phyloP scores from a whole-genome alignment of 2,329 filamentous ascomycete species.

The Tricladium varicosporioides region DNA sequence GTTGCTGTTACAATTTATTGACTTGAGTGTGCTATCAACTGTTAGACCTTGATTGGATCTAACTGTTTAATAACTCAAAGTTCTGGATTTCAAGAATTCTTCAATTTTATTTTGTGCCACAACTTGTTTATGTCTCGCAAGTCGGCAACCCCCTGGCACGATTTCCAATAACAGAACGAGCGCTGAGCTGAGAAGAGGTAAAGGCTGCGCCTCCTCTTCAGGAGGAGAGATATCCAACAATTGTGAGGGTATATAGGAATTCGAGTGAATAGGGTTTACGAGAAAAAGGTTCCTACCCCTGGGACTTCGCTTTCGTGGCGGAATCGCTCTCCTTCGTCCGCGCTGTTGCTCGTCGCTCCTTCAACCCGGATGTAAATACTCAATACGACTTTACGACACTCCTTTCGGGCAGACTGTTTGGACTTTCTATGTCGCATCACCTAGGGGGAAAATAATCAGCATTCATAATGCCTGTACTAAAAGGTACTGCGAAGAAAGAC shows the following conservation, averaged over 20 bases:
- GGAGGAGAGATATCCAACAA: conserved; percentile 3
- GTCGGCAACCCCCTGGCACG: conserved; percentile 10
- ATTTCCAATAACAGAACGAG: conserved; percentile 4
- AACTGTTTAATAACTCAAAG: conserved; percentile 7
- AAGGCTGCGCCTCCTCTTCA: conserved; percentile 6
- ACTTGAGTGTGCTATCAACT: conserved; percentile 1
- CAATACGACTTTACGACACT: not conserved
- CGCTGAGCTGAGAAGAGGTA: conserved; percentile 14
- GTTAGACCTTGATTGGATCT: conserved; percentile 23
- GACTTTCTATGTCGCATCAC: conserved; percentile 1
- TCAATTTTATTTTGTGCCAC: conserved; percentile 2
- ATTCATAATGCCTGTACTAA: conserved; percentile 41
- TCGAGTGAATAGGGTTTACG: not conserved
- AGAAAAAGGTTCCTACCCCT: not conserved
- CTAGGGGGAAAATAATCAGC: not conserved
- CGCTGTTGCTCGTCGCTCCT: conserved; percentile 1
- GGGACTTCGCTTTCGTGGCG: not conserved
- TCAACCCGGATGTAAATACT: conserved; percentile 1
- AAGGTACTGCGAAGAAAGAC: conserved; percentile 58
- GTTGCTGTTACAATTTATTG: not conserved
- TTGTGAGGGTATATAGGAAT: not conserved
- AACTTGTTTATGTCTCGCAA: not conserved
- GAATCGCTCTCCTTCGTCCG: not conserved
- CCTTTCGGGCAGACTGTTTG: not conserved
- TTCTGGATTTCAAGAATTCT: not conserved